Evolutionary conservation across 352 stramenopile genomes (phyloP).

Genomic region (Pythium dissotocum): DNA sequence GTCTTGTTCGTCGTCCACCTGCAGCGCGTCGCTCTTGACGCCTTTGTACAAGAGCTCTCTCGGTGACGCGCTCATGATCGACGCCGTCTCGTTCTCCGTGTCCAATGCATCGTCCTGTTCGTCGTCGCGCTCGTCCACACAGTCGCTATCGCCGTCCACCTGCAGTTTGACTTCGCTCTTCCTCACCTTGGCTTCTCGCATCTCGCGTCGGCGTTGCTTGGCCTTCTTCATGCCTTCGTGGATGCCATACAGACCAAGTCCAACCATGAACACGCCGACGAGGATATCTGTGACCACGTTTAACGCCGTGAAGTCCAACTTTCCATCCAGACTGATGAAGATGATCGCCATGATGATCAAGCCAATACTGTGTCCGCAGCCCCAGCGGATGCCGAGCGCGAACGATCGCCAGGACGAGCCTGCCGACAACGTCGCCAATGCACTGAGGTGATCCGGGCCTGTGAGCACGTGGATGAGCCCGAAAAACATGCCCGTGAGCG

Average conservation of each 20-base stretch:
- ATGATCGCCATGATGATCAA: constrained; percentile 84
- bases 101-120: constrained; percentile 29
- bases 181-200: constrained; percentile 17
- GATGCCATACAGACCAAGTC: constrained; percentile 66
- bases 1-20: constrained; percentile 23
- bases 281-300: constrained; percentile 66
- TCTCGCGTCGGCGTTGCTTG: constrained; percentile 22
- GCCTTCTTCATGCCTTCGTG: constrained; percentile 64
- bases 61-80: constrained; percentile 33
- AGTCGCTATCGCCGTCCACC: constrained; percentile 9
- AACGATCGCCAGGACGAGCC: constrained; percentile 80
- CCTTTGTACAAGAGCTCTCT: constrained; percentile 21
- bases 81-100: constrained; percentile 41
- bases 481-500: constrained; percentile 41
- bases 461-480: constrained; percentile 50
- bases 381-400: constrained; percentile 87
- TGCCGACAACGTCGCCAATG: constrained; percentile 84
- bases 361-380: constrained; percentile 88
- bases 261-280: constrained; percentile 83
- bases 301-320: constrained; percentile 59
- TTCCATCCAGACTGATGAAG: constrained; percentile 67
- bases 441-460: constrained; percentile 88
- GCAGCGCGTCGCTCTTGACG: neutral
- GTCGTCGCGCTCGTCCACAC: constrained; percentile 20
- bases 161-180: constrained; percentile 10